Evolutionary conservation across 163 green algal species (phyloP).

Genomic region (Scenedesmus sp.): DNA sequence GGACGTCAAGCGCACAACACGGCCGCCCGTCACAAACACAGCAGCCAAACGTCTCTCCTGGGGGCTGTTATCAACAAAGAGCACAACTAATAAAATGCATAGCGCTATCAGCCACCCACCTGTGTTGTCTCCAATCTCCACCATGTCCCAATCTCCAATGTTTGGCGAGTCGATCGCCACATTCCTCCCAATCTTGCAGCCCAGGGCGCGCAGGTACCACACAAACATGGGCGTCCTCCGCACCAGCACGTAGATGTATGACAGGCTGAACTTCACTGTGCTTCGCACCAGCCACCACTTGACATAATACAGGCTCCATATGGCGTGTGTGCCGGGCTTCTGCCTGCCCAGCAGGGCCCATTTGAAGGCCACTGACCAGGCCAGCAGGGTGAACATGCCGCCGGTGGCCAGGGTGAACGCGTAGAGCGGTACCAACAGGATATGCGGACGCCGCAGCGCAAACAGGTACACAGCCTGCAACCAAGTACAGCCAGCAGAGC

Average conservation of each 20-base stretch:
- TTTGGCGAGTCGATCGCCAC: constrained; percentile 20
- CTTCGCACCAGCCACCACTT: neutral
- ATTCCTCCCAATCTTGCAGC: constrained; percentile 9
- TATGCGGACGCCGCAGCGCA: neutral
- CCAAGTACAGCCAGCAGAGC: no score
- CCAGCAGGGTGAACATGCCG: neutral
- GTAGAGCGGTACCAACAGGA: neutral
- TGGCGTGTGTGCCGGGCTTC: neutral
- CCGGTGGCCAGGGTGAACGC: neutral
- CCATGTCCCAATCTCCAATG: constrained; percentile 47
- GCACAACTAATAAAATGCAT: neutral
- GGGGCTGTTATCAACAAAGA: no score
- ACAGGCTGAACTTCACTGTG: neutral
- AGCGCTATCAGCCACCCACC: neutral
- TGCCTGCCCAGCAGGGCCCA: constrained; percentile 5
- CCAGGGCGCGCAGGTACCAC: constrained; percentile 27
- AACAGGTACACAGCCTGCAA: neutral
- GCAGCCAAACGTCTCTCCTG: no score
- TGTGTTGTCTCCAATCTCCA: constrained; percentile 43
- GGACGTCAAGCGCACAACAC: no score
- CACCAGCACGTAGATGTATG: neutral
- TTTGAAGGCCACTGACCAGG: neutral
- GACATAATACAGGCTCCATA: constrained; percentile 3
- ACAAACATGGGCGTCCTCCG: neutral
- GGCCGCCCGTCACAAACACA: no score